These are phyloP conservation scores for Spencermartinsiella ligniputridi DNA, from an alignment of 1,139 yeast genomes.

Conservation along the genomic window DNA sequence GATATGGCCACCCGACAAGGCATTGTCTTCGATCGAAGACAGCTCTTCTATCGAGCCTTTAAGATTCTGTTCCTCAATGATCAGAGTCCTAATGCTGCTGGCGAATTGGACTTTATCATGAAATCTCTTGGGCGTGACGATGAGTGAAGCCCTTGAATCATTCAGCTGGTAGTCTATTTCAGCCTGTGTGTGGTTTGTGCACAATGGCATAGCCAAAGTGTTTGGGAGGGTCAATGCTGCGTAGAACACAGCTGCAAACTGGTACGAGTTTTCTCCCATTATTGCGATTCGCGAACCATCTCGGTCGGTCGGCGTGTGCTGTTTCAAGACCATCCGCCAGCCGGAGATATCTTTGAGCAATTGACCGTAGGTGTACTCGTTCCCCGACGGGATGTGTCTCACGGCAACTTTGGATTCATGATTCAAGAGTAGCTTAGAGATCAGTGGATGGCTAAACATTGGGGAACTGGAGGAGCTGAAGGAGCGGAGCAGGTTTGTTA, in stretches of 20 bases:
- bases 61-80: constrained; percentile 19
- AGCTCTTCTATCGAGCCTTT: background rate
- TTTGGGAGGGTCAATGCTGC: constrained; percentile 30
- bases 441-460: constrained; percentile 21
- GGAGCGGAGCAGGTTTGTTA: no score
- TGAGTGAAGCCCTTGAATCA: constrained; percentile 28
- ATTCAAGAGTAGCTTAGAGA: constrained; percentile 23
- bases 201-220: constrained; percentile 33
- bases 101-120: constrained; percentile 21
- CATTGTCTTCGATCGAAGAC: constrained; percentile 1
- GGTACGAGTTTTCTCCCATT: constrained; percentile 36
- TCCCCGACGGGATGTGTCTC: constrained; percentile 32
- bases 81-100: constrained; percentile 17
- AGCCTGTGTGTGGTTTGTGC: constrained; percentile 34
- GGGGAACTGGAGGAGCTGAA: no score
- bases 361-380: constrained; percentile 30
- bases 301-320: constrained; percentile 5
- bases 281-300: constrained; percentile 28
- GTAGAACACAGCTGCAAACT: constrained; percentile 30
- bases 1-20: constrained; percentile 29
- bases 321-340: constrained; percentile 26
- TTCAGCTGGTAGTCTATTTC: constrained; percentile 33
- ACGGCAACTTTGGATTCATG: constrained; percentile 29
- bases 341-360: constrained; percentile 27
- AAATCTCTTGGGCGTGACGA: constrained; percentile 32